Base-by-base conservation (phyloP, 495 filamentous ascomycete genomes). In the Xylaria bambusicola region DNA sequence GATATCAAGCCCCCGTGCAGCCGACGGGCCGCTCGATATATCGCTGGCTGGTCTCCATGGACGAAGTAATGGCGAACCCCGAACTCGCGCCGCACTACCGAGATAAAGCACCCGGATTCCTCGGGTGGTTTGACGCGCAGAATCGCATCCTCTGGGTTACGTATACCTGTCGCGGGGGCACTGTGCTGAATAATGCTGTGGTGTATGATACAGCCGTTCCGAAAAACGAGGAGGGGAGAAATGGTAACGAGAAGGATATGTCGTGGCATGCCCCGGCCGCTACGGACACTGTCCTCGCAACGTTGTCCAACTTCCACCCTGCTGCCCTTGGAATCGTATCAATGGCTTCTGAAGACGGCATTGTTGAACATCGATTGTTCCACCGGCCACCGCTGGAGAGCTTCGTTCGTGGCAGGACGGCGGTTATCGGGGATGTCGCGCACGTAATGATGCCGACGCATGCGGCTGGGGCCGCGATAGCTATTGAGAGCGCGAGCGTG, bases 81-180 rank as follows among this genome's bases (percentile, higher is more conserved):
- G 56, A 72, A 10, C 67, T 75, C 2, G 40, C 48, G 0, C 17
- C 44, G 0, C 20, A n/a, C 35, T 36, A 40, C 24, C 55, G 63
- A 31, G 60, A 61, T 31, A 61, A 69, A 1, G 46, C 35, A 0
- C 58, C 66, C 0, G 69, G 72, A 7, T 75, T 76, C 18, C 29
- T 73, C 0, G 60, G 66, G 12, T 71, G 61, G 27, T 61, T 66
- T 33, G 62, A 72, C 6, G 36, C 66, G 3, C 12, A n/a, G 6
- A 71, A 71, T 17, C 64, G 68, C 4, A 58, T 67, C 10, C 63
- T 77, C 42, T 65, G 77, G 48, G 71, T 82, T 0, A 62, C 62
- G 10, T 83, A 84, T 58, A 70, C 72, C 2, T 82, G 80, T 64
- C 75, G 77, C 2, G 63, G 63, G n/a, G 67, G 63, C 20, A 58